Base-by-base conservation (phyloP, 441 rosid genomes). In the Rhodomyrtus psidioides region DNA sequence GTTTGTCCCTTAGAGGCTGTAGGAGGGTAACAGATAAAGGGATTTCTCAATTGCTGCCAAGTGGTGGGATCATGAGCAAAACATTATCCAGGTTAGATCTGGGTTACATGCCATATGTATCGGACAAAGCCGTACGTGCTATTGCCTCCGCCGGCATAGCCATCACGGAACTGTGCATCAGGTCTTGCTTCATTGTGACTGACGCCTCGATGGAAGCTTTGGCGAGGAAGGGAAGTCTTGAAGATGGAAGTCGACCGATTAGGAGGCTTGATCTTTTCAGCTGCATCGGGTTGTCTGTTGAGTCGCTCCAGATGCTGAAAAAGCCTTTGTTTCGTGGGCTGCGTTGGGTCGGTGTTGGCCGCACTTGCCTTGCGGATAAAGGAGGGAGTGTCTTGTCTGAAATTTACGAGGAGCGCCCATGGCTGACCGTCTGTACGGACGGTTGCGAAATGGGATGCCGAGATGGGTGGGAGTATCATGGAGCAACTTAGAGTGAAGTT, bases 361-460 rank as follows among this genome's bases (percentile, higher is more conserved):
- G 89, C 82, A 92, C 94, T 79, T 83, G 84, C 27, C 57, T 92
- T 49, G 88, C 88, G 46, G 88, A 89, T 46, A 85, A 90, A 42
- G 88, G 88, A 55, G 89, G 88, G 53, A n/a, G 34, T 44, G 83
- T 57, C 54, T 74, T 85, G 5, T 13, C 55, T 12, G 88, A 87
- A 84, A 86, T 91, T 53, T 74, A 85, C 8, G 55, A 79, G 75
- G 91, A 91, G 59, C 87, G 94, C n/a, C 94, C 94, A 34, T 94
- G 94, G 95, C 87, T 94, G 83, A 93, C 94, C 1, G 5, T 94
- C 65, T 94, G 97, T 79, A 85, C 88, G 19, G 92, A 89, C 87
- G 95, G 95, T 65, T 94, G 97, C 84, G 96, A 94, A 90, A 92
- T 94, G 87, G 94, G 94, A 87, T 95, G 94, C 87, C 90, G 84